phyloP scores from a whole-genome alignment of 129 eudicot genomes.

The Smallanthus sonchifolius region DNA sequence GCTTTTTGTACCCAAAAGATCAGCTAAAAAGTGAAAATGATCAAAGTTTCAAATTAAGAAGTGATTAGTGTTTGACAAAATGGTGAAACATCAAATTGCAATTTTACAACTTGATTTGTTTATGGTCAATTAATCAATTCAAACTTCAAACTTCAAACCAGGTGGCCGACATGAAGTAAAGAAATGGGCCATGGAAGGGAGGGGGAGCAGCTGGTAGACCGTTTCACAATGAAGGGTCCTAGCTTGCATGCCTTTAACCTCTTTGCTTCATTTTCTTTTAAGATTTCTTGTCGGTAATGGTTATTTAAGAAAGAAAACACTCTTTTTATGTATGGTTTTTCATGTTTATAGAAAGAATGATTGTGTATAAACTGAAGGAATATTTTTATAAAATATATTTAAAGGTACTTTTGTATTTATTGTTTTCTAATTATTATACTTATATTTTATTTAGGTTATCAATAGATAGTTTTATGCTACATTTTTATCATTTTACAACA shows the following conservation, averaged over 20 bases:
- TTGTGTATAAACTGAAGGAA: background rate
- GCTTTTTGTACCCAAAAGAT: background rate
- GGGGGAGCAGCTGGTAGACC: constrained; percentile 21
- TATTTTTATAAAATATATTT: background rate
- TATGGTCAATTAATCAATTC: background rate
- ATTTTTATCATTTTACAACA: too few relatives aligned
- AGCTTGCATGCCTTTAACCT: constrained; percentile 15
- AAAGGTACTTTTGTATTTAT: background rate
- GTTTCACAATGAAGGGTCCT: constrained; percentile 32
- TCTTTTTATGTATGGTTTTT: background rate
- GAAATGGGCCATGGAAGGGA: constrained; percentile 26
- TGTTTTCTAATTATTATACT: too few relatives aligned
- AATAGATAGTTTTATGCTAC: too few relatives aligned
- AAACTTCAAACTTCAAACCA: constrained; percentile 20
- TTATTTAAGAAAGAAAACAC: background rate
- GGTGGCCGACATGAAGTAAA: constrained; percentile 21
- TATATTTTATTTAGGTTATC: too few relatives aligned
- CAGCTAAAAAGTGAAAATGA: background rate
- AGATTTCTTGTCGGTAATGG: constrained; percentile 28
- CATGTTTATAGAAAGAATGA: background rate
- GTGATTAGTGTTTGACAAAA: background rate
- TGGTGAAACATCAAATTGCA: background rate
- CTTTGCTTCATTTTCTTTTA: constrained; percentile 24
- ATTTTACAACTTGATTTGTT: background rate
- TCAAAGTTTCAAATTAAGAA: background rate